Percentiles rank a stretch among this genome's conserved stretches.
Evolutionary conservation across 176 grass and related monocot genomes (phyloP).

Genomic region (Avena sativa): DNA sequence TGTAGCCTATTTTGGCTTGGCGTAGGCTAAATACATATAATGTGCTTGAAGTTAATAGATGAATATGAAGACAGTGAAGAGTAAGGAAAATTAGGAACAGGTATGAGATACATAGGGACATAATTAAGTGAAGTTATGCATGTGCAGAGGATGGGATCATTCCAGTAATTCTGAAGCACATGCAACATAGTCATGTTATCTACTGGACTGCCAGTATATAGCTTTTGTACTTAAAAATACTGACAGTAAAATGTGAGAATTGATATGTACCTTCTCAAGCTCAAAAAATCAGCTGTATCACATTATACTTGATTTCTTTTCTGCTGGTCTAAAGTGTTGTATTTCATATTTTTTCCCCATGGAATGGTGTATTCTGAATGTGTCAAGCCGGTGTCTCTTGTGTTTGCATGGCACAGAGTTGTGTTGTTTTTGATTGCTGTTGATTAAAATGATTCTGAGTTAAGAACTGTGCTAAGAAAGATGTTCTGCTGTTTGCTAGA

Average conservation of each 20-base stretch:
- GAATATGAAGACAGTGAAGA: constrained; percentile 18
- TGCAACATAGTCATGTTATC: not conserved
- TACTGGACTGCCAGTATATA: constrained; percentile 26
- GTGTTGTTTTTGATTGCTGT: not conserved
- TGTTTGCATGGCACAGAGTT: not conserved
- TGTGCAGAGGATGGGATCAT: constrained; percentile 5
- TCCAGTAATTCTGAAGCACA: constrained; percentile 11
- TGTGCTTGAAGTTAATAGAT: not conserved
- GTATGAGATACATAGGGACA: not conserved
- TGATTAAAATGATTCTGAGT: constrained; percentile 11
- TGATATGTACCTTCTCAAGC: not conserved
- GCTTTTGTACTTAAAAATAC: constrained; percentile 6
- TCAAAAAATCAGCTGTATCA: not conserved
- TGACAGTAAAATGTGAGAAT: not conserved
- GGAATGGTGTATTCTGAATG: constrained; percentile 7
- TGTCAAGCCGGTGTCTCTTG: not conserved
- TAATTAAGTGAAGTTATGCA: constrained; percentile 9
- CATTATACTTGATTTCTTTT: constrained; percentile 16
- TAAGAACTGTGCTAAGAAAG: not conserved
- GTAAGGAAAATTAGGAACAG: constrained; percentile 27
- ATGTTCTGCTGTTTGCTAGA: not conserved
- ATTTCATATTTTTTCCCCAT: not conserved
- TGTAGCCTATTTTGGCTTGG: constrained; percentile 12
- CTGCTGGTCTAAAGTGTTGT: constrained; percentile 12
- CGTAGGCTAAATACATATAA: not conserved